A percentile compares a stretch with the other conserved stretches of the same genome.
Conservation (phyloP, 1,284 basidiomycete genomes). For the Butyriboletus pseudospeciosus region DNA sequence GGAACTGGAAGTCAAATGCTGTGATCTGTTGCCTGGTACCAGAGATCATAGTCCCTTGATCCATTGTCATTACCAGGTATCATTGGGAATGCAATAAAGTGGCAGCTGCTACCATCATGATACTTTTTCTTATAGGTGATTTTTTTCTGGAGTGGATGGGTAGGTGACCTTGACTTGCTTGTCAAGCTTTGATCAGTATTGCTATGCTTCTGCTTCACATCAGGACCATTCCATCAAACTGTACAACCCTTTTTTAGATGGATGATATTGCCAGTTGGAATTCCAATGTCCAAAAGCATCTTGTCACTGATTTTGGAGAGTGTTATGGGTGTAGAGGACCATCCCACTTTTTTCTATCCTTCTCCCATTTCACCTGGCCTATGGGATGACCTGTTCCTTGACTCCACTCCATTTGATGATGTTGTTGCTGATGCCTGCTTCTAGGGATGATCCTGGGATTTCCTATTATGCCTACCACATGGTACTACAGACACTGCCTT, state of each 20-base stretch:
- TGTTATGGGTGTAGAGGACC: too few relatives aligned
- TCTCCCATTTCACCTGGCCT: too few relatives aligned
- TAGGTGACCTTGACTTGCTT: background rate
- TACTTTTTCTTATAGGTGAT: background rate
- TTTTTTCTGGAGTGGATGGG: background rate
- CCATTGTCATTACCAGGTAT: background rate
- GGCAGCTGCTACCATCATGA: background rate
- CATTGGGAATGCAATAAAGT: too few relatives aligned
- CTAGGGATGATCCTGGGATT: too few relatives aligned
- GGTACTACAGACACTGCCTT: too few relatives aligned
- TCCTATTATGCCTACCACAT: too few relatives aligned
- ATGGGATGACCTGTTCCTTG: too few relatives aligned
- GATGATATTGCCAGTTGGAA: background rate
- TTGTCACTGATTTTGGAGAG: too few relatives aligned
- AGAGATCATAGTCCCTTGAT: background rate
- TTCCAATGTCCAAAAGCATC: too few relatives aligned
- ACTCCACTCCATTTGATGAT: too few relatives aligned
- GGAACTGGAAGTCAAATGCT: background rate
- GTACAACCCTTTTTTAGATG: background rate
- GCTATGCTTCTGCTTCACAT: background rate
- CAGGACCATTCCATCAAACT: background rate
- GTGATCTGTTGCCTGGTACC: background rate
- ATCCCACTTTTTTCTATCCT: too few relatives aligned
- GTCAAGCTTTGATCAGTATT: background rate
- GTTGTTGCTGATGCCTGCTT: too few relatives aligned